Evolutionary conservation across 2,329 filamentous ascomycete genomes (phyloP).

Genomic region (Talaromyces islandicus): DNA sequence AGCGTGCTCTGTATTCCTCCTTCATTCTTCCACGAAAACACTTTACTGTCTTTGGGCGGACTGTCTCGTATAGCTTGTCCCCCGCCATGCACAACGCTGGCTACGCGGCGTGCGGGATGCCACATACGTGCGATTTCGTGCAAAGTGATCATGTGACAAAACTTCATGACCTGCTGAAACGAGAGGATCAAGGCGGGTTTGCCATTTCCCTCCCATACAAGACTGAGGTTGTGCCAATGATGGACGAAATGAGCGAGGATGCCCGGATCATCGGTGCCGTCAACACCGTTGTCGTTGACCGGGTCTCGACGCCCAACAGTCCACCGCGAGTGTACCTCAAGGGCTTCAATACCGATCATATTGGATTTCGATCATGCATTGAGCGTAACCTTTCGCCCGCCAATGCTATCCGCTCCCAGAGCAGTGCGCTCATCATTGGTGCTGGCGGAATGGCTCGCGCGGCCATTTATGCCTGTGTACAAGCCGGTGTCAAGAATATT

Average conservation of each 20-base stretch:
- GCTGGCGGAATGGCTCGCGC: slow-evolving; percentile 48
- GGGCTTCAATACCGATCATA: slow-evolving; percentile 78
- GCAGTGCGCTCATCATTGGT: slow-evolving; percentile 56
- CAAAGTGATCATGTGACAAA: slow-evolving; percentile 58
- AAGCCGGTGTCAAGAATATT: slow-evolving; percentile 32
- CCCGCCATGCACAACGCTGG: slow-evolving; percentile 73
- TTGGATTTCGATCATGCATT: slow-evolving; percentile 69
- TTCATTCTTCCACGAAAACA: slow-evolving; percentile 65
- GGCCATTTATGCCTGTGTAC: slow-evolving; percentile 35
- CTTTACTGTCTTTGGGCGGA: slow-evolving; percentile 68
- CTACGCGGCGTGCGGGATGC: slow-evolving; percentile 60
- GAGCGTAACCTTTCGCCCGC: slow-evolving; percentile 67
- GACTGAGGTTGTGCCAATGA: slow-evolving; percentile 60
- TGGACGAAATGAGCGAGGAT: slow-evolving; percentile 63
- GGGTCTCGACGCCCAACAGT: slow-evolving; percentile 31
- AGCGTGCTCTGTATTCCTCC: slow-evolving; percentile 59
- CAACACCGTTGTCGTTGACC: slow-evolving; percentile 69
- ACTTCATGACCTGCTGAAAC: slow-evolving; percentile 58
- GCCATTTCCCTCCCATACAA: slow-evolving; percentile 70
- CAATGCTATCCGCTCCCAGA: slow-evolving; percentile 54
- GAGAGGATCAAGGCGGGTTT: slow-evolving; percentile 64
- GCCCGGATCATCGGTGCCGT: slow-evolving; percentile 70
- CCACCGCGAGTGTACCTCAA: slow-evolving; percentile 65
- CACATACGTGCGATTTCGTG: slow-evolving; percentile 60
- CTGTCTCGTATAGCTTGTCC: slow-evolving; percentile 66